Conservation (phyloP, 2,329 filamentous ascomycete species). For the Alternaria panax region DNA sequence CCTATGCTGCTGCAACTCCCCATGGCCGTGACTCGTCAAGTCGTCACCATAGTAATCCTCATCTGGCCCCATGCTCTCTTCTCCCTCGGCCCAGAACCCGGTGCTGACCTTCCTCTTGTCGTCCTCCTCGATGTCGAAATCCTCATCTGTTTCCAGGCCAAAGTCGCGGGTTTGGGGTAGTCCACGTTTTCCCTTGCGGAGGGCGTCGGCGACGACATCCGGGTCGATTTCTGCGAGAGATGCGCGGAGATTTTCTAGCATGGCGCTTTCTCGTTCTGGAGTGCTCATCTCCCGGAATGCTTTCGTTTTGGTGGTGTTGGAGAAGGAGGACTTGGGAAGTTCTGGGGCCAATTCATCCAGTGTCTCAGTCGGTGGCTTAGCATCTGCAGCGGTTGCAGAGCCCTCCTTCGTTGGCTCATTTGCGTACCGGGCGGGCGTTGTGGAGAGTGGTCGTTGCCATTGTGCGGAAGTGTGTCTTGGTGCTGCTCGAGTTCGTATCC, state of each 20-base stretch:
- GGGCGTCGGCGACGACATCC: conserved; percentile 27
- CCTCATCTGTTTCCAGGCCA: conserved; percentile 33
- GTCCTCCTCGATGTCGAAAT: conserved; percentile 32
- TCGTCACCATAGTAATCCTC: conserved; percentile 79
- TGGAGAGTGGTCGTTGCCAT: conserved; percentile 47
- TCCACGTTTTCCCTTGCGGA: conserved; percentile 35
- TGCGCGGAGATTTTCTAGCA: conserved; percentile 31
- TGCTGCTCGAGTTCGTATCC: conserved; percentile 27
- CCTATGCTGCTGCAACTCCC: conserved; percentile 84
- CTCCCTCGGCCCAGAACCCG: conserved; percentile 50
- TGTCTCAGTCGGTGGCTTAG: conserved; percentile 14
- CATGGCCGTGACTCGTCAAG: conserved; percentile 82
- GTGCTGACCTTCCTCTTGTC: conserved; percentile 19
- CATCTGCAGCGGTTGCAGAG: conserved; percentile 15
- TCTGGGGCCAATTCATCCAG: conserved; percentile 11
- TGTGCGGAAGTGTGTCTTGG: conserved; percentile 28
- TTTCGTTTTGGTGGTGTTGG: not conserved
- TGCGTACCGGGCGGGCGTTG: conserved; percentile 30
- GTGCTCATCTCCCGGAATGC: conserved; percentile 11
- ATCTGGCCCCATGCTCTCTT: conserved; percentile 63
- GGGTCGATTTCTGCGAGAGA: conserved; percentile 38
- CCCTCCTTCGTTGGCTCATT: conserved; percentile 26
- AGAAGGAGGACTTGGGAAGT: conserved; percentile 2
- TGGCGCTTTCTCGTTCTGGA: conserved; percentile 23
- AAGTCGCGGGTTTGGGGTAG: conserved; percentile 22